These are phyloP conservation scores for Neonothopanus nambi DNA, from an alignment of 1,284 basidiomycete genomes.

Conservation along the genomic window DNA sequence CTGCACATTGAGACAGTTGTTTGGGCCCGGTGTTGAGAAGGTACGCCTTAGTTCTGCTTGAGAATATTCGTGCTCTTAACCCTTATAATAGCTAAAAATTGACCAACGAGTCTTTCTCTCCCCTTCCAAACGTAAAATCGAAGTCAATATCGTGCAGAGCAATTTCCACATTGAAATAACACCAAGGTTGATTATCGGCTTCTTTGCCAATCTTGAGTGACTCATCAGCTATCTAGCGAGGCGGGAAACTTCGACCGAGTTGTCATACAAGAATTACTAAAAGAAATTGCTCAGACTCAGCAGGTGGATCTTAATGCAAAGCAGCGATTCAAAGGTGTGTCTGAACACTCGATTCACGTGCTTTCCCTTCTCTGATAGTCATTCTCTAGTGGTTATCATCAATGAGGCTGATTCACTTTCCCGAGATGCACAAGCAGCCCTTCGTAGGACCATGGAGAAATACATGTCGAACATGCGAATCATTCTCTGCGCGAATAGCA, in stretches of 20 bases:
- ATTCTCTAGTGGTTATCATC: conserved; percentile 90
- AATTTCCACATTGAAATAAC: conserved; percentile 99
- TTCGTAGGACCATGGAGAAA: conserved; percentile 98
- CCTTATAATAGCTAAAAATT: conserved; percentile 79
- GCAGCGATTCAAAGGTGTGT: conserved; percentile 92
- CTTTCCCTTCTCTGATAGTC: not conserved
- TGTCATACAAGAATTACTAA: conserved; percentile 95
- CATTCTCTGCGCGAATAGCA: conserved; percentile 97
- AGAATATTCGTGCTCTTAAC: conserved; percentile 6
- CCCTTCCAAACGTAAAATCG: conserved; percentile 92
- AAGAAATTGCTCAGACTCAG: conserved; percentile 99
- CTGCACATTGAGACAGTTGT: conserved; percentile 86
- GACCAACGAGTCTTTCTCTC: conserved; percentile 97
- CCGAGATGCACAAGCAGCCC: conserved; percentile 94
- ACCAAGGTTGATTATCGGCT: conserved; percentile 65
- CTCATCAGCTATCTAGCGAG: conserved; percentile 42
- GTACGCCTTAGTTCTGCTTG: conserved; percentile 38
- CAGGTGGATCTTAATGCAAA: conserved; percentile 96
- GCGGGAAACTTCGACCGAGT: conserved; percentile 95
- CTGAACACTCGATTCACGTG: not conserved
- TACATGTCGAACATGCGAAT: conserved; percentile 98
- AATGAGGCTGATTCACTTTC: conserved; percentile 96
- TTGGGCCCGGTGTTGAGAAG: conserved; percentile 92
- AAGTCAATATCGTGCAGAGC: conserved; percentile 96
- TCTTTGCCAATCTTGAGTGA: not conserved